Evolutionary conservation across 2,329 filamentous ascomycete species (phyloP).

Genomic region (Ophidiomyces ophidiicola): DNA sequence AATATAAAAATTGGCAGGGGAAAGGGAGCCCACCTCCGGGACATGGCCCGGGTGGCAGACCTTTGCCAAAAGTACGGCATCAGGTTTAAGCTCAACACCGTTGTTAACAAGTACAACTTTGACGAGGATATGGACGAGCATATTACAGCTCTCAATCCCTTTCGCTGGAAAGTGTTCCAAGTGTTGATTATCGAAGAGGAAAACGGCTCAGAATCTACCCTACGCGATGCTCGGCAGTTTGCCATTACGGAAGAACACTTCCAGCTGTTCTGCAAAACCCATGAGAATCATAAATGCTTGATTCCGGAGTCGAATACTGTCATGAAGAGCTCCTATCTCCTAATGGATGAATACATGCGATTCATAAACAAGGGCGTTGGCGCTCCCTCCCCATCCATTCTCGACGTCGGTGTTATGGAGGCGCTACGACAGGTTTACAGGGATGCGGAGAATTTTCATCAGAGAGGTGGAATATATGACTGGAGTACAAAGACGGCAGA

Average conservation of each 20-base stretch:
- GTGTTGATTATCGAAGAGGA: constrained; percentile 41
- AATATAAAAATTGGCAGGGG: constrained; percentile 42
- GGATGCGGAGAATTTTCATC: constrained; percentile 35
- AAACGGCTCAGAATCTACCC: constrained; percentile 33
- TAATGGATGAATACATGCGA: constrained; percentile 41
- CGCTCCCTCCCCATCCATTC: constrained; percentile 24
- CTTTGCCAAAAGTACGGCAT: constrained; percentile 2
- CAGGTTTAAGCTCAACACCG: constrained; percentile 47
- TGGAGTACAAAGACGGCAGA: constrained; percentile 27
- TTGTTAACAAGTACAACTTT: constrained; percentile 39
- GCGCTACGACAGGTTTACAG: constrained; percentile 36
- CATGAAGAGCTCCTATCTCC: constrained; percentile 41
- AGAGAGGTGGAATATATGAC: constrained; percentile 38
- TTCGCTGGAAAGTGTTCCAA: constrained; percentile 46
- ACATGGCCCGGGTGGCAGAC: constrained; percentile 31
- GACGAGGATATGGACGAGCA: constrained; percentile 37
- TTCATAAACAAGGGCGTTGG: constrained; percentile 35
- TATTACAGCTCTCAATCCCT: constrained; percentile 34
- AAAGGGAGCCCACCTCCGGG: constrained; percentile 35
- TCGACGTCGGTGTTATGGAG: constrained; percentile 37
- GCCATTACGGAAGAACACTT: constrained; percentile 39
- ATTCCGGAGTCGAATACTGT: constrained; percentile 39
- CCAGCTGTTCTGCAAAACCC: constrained; percentile 31
- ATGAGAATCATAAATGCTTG: constrained; percentile 22
- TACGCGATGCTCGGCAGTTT: constrained; percentile 24